Evolutionary conservation across 352 stramenopile species (phyloP), one percentile per base, ranked within the genome.

Genomic region (Phytophthora litchii): DNA sequence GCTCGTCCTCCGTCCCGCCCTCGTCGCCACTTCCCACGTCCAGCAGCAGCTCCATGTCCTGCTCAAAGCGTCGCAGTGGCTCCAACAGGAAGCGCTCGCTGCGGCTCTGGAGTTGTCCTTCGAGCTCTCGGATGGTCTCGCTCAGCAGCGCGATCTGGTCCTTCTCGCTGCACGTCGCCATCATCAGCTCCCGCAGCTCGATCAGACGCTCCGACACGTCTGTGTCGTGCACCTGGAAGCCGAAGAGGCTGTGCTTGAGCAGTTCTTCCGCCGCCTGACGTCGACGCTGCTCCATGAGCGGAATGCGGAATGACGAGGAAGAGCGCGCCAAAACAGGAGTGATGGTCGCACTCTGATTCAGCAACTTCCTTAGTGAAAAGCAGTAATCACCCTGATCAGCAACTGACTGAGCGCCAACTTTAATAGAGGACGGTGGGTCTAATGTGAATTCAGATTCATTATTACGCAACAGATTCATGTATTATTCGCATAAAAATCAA

Each of bases 11-110:
- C 16, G 25, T 31, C 19, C 35, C 61, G 1, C 31, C 50, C 12
- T 55, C 70, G 16, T 67, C 60, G 1, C 54, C 62, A 14, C 58
- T 72, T 36, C 76, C 76, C 45, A 89, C 54, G 44, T 88, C 78
- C 19, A 86, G 61, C 35, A 86, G 70, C 50, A 86, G 56, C 62
- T 84, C 71, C 67, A 89, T 78, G 60, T 89, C 72, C 60, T 89
- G 72, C 27, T 79, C 70, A 35, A 91, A 91, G 35, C 80, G 70
- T 38, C 76, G 63, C 29, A 91, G 64, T 16, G 79, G 68, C 36
- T 80, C 75, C 19, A 91, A 59, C 51, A 91, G 32, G 47, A 85
- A 91, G 64, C 43, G 58, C 51, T 74, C 79, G 32, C 50, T 65
- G 40, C 65, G 67, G 37, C 10, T 42, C 10, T 62, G 44, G 36